Percentiles rank a stretch among this genome's conserved stretches.
Evolutionary conservation across 305 asterid species (phyloP).

Genomic region (Fraxinus dipetala): DNA sequence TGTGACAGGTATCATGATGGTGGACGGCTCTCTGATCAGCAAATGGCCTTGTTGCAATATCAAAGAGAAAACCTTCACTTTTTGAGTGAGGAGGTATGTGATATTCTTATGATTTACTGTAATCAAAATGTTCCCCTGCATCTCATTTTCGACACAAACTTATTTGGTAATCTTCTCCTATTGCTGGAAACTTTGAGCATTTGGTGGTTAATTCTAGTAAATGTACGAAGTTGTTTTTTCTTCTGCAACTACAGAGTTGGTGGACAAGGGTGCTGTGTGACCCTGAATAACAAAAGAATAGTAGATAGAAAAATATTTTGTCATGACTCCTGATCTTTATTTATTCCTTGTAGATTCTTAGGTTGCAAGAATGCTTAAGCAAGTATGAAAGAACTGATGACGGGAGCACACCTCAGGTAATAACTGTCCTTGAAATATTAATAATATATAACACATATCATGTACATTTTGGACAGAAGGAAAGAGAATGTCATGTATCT

Average conservation of each 20-base stretch:
- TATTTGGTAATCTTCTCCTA: background rate
- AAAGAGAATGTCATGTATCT: constrained; percentile 1
- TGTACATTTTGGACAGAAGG: constrained; percentile 11
- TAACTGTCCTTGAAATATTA: constrained; percentile 25
- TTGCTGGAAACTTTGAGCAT: background rate
- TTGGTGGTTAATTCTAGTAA: constrained; percentile 2
- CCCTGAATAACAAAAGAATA: constrained; percentile 2
- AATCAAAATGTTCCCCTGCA: constrained; percentile 12
- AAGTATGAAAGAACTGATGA: constrained; percentile 84
- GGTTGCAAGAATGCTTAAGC: constrained; percentile 88
- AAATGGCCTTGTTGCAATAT: constrained; percentile 95
- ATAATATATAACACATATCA: constrained; percentile 8
- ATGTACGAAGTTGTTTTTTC: background rate
- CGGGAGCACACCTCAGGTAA: constrained; percentile 94
- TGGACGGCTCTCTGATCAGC: constrained; percentile 96
- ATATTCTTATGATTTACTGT: constrained; percentile 3
- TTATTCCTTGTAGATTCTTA: constrained; percentile 66
- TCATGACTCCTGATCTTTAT: constrained; percentile 19
- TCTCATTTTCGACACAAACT: constrained; percentile 9
- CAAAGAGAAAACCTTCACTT: constrained; percentile 98
- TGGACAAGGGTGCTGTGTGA: constrained; percentile 6
- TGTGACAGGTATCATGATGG: constrained; percentile 84
- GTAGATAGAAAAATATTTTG: constrained; percentile 21
- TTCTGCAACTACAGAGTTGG: constrained; percentile 4
- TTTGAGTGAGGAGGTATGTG: constrained; percentile 89